Evolutionary conservation across 306 rosid species (phyloP), one percentile per base, ranked within the genome.

Genomic region (Senna siamea): DNA sequence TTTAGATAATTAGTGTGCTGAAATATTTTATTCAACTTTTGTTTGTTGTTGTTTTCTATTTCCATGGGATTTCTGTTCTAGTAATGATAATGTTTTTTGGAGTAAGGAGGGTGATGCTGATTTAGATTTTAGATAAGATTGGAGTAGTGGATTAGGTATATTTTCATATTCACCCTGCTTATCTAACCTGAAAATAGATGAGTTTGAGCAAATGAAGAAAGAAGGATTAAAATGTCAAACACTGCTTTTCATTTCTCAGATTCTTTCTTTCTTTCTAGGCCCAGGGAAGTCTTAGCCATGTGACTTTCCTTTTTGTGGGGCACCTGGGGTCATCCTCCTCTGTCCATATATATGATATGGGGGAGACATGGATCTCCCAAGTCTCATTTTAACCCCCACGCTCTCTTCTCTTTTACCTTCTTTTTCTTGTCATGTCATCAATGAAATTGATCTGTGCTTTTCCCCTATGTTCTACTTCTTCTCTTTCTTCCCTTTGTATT

Each of bases 291-390:
- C 44, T 15, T 50, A 0, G 6, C 60, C 73, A 69, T 51, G 73
- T 69, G 73, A 48, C 58, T 26, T 3, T 5, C 72, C 44, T 67
- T 37, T 48, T 47, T 48, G 58, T 67, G 72, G 72, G 72, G 55
- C 72, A 67, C 58, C 48, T 48, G 66, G 57, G 20, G 51, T 20
- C 69, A 37, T 19, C 10, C 13, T 32, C 7, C 23, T 5, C 22
- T 61, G 67, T 63, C 51, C 51, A 35, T 20, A 40, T 30, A n/a
- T 20, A 19, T 63, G 0, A 1, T 5, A 4, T 18, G 11, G 60
- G 20, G 55, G 64, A 3, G 4, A 61, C 6, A 22, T 41, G 63
- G 22, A 34, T 57, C 35, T 22, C 47, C 9, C n/a, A 26, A 8
- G 37, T 64, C 70, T 64, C 20, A 22, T 11, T 41, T 64, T 64